phyloP scores from a whole-genome alignment of 805 yeast genomes.

The Lipomyces anomalus region DNA sequence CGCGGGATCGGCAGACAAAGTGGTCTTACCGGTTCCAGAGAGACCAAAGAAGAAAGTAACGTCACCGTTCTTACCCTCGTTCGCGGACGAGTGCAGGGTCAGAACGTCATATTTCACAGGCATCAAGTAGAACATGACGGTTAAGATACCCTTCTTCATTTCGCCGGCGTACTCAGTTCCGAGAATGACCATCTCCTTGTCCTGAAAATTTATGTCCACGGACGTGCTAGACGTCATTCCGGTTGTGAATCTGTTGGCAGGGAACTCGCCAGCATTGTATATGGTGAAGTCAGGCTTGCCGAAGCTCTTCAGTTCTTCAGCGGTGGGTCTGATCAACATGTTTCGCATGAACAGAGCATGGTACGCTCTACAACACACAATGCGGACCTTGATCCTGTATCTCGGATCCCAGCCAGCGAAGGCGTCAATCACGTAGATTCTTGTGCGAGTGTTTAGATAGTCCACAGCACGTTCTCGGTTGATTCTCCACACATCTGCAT shows the following conservation, averaged over 20 bases:
- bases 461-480: conserved; percentile 95
- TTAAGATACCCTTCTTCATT: conserved; percentile 98
- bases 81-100: conserved; percentile 91
- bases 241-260: conserved; percentile 91
- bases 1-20: conserved; percentile 92
- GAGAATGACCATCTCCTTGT: conserved; percentile 96
- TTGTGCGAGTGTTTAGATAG: conserved; percentile 91
- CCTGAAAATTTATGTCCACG: conserved; percentile 92
- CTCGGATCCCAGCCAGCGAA: conserved; percentile 99
- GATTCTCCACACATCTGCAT: conserved; percentile 90
- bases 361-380: conserved; percentile 96
- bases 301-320: conserved; percentile 77
- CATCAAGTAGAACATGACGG: conserved; percentile 98
- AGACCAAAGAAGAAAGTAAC: conserved; percentile 94
- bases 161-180: conserved; percentile 99
- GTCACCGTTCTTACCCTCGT: conserved; percentile 77
- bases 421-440: conserved; percentile 91
- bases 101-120: conserved; percentile 87
- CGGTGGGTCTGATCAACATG: conserved; percentile 92
- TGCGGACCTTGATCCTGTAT: conserved; percentile 91
- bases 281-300: conserved; percentile 98
- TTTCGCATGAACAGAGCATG: conserved; percentile 97
- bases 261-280: conserved; percentile 98
- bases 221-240: conserved; percentile 97
- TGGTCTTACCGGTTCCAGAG: conserved; percentile 98